These are phyloP conservation scores for Gigaspora rosea DNA, from an alignment of 192 early-diverging fungal genomes.

Conservation along the genomic window DNA sequence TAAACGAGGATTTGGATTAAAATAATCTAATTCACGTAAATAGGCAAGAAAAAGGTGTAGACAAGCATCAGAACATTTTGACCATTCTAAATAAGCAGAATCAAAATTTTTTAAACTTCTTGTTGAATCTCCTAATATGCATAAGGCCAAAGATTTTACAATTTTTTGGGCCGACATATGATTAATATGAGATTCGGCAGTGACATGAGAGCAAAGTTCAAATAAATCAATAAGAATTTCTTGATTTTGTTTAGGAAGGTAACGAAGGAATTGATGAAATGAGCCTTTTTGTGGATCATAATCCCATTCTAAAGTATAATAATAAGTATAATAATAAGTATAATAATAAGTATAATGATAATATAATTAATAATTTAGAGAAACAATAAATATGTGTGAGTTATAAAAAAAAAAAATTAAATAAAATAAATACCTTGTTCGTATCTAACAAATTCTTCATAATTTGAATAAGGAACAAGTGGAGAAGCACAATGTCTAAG, in stretches of 20 bases:
- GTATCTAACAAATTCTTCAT: slow-evolving; percentile 21
- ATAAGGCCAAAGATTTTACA: slow-evolving; percentile 25
- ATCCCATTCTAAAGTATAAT: slow-evolving; percentile 29
- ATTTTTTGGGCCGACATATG: slow-evolving; percentile 28
- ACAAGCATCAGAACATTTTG: slow-evolving; percentile 29
- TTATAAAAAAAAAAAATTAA: not conserved
- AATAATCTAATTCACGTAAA: slow-evolving; percentile 11
- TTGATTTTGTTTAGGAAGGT: slow-evolving; percentile 30
- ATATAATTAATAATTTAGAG: too few species aligned
- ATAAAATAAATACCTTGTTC: slow-evolving; percentile 19
- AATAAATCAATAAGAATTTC: slow-evolving; percentile 22
- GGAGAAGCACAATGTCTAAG: slow-evolving; percentile 10
- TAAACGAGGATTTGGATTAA: not conserved
- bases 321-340: not conserved
- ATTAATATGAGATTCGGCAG: slow-evolving; percentile 23
- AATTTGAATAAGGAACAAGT: slow-evolving; percentile 21
- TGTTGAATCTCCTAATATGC: slow-evolving; percentile 9
- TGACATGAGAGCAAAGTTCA: slow-evolving; percentile 17
- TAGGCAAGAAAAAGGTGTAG: slow-evolving; percentile 29
- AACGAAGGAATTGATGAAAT: slow-evolving; percentile 20
- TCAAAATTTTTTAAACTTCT: slow-evolving; percentile 5
- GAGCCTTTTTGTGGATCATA: slow-evolving; percentile 27
- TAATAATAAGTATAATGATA: not conserved
- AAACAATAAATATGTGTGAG: too few species aligned
- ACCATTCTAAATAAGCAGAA: slow-evolving; percentile 18